Evolutionary conservation across 257 asterid genomes (phyloP).

Genomic region (Penstemon newberryi): DNA sequence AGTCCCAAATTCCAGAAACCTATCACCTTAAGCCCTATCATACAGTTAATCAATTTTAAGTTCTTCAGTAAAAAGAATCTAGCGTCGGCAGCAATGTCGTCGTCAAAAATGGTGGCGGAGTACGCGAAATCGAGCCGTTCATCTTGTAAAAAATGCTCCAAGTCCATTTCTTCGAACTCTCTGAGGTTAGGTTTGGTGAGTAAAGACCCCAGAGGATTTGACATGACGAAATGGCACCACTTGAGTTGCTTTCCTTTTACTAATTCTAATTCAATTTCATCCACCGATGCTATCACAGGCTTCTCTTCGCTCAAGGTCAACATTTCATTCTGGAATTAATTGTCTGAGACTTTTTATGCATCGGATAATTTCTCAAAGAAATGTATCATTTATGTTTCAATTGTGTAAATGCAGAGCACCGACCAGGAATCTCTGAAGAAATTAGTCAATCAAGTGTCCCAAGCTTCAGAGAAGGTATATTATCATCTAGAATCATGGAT

Average conservation of each 20-base stretch:
- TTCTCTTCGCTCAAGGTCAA: slow-evolving; percentile 75
- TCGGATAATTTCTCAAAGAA: not conserved
- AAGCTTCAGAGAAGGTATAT: slow-evolving; percentile 49
- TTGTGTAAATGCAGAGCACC: slow-evolving; percentile 48
- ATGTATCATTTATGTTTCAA: not conserved
- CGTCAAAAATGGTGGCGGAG: slow-evolving; percentile 60
- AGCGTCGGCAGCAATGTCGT: slow-evolving; percentile 40
- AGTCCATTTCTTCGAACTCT: slow-evolving; percentile 56
- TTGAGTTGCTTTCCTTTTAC: slow-evolving; percentile 59
- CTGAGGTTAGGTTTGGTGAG: slow-evolving; percentile 70
- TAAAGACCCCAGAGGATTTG: slow-evolving; percentile 81
- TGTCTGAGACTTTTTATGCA: not conserved
- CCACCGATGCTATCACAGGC: slow-evolving; percentile 62
- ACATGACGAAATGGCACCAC: slow-evolving; percentile 92
- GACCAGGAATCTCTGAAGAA: slow-evolving; percentile 69
- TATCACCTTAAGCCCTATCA: not conserved
- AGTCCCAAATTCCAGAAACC: not conserved
- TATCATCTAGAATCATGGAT: not conserved
- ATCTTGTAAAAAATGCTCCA: slow-evolving; percentile 80
- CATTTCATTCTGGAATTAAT: not conserved
- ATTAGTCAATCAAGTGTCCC: slow-evolving; percentile 35
- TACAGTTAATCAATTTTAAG: not conserved
- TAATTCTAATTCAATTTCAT: slow-evolving; percentile 37
- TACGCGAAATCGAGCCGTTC: slow-evolving; percentile 92
- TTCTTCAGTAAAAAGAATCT: slow-evolving; percentile 16